These are phyloP conservation scores for Flaveria brownii DNA, from an alignment of 129 eudicot genomes.

Conservation along the genomic window DNA sequence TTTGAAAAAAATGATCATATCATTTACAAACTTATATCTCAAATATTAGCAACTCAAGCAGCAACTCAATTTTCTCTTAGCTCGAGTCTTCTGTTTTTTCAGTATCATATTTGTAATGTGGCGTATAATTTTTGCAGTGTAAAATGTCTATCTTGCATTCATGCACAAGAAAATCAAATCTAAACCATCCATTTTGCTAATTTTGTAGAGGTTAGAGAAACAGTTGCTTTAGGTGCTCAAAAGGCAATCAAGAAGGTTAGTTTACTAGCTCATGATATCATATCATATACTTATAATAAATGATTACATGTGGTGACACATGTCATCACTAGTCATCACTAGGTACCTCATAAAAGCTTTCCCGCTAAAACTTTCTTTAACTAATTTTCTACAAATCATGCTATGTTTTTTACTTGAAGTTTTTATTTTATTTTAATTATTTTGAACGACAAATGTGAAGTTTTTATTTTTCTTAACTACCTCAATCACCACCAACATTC, in stretches of 20 bases:
- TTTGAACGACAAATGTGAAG: too few relatives aligned
- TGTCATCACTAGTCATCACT: too few relatives aligned
- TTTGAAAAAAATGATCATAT: background rate
- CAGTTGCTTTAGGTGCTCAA: conserved; percentile 65
- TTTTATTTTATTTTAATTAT: too few relatives aligned
- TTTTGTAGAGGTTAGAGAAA: conserved; percentile 64
- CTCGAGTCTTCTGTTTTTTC: background rate
- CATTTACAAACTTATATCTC: background rate
- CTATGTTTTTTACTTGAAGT: too few relatives aligned
- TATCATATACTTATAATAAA: too few relatives aligned
- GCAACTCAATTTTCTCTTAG: background rate
- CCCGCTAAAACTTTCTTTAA: too few relatives aligned
- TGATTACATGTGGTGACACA: too few relatives aligned
- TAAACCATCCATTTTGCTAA: background rate
- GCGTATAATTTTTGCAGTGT: background rate
- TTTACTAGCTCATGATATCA: background rate
- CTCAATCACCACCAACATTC: too few relatives aligned
- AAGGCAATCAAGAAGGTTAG: conserved; percentile 66
- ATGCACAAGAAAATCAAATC: background rate
- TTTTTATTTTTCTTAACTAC: too few relatives aligned
- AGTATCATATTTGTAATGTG: background rate
- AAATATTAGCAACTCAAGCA: background rate
- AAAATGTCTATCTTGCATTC: background rate
- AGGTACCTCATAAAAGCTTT: too few relatives aligned
- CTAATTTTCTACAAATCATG: too few relatives aligned